These are phyloP conservation scores for Balamuthia mandrillaris DNA, from an alignment of 208 protist species.

Conservation along the genomic window DNA sequence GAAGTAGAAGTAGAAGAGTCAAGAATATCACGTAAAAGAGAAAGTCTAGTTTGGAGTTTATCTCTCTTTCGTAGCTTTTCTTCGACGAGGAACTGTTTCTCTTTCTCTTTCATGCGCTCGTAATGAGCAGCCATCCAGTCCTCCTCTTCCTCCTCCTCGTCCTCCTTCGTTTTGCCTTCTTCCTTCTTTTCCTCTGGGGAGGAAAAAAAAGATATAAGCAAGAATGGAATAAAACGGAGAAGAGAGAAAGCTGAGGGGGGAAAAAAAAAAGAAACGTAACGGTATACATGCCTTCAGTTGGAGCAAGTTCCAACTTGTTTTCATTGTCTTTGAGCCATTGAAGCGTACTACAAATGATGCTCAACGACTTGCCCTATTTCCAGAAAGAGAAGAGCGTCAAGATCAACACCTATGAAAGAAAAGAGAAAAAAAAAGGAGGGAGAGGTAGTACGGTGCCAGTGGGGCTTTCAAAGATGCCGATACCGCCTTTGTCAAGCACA, in stretches of 20 bases:
- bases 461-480: constrained; percentile 89
- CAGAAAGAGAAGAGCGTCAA: neutral
- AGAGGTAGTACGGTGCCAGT: constrained; percentile 78
- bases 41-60: too few species aligned
- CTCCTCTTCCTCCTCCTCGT: constrained; percentile 47
- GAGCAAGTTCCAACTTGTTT: constrained; percentile 13
- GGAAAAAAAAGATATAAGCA: too few species aligned
- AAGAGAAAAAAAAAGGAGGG: neutral
- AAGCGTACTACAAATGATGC: constrained; percentile 79
- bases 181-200: constrained; percentile 38
- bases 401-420: neutral
- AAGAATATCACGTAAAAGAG: too few species aligned
- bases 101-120: too few species aligned
- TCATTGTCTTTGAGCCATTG: constrained; percentile 62
- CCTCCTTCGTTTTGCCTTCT: constrained; percentile 35
- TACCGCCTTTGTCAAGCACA: constrained; percentile 46
- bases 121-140: too few species aligned
- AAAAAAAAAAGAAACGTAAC: too few species aligned
- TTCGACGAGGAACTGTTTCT: too few species aligned
- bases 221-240: too few species aligned
- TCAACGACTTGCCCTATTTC: constrained; percentile 84
- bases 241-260: too few species aligned
- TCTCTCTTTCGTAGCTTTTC: too few species aligned
- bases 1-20: too few species aligned
- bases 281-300: too few species aligned